A percentile compares a stretch with the other conserved stretches of the same genome.
Conservation (phyloP, 2,329 filamentous ascomycete genomes). For the Dothideomycetes sp. region DNA sequence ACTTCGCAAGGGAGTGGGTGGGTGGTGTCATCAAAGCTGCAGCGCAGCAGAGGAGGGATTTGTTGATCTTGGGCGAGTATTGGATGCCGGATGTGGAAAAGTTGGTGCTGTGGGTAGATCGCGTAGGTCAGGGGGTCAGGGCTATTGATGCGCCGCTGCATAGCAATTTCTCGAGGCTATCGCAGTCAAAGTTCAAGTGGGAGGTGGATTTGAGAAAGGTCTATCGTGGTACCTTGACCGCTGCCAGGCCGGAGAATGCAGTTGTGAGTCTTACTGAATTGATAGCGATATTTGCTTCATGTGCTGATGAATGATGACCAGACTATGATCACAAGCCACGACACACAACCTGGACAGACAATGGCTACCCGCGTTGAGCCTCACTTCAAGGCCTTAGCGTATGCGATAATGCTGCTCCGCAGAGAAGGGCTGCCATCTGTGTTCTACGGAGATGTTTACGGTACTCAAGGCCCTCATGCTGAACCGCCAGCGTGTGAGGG, state of each 20-base stretch:
- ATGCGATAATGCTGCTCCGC: slow-evolving; percentile 59
- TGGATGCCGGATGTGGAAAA: slow-evolving; percentile 50
- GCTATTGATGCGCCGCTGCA: slow-evolving; percentile 25
- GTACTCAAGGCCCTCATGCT: slow-evolving; percentile 42
- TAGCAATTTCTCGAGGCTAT: slow-evolving; percentile 51
- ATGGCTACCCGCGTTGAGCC: slow-evolving; percentile 51
- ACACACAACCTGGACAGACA: slow-evolving; percentile 54
- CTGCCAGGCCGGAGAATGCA: slow-evolving; percentile 41
- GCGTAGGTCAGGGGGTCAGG: slow-evolving; percentile 5
- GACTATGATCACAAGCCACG: slow-evolving; percentile 63
- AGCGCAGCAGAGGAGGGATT: slow-evolving; percentile 28
- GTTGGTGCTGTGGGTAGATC: slow-evolving; percentile 41
- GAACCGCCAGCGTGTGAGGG: slow-evolving; percentile 31
- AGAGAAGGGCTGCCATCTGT: slow-evolving; percentile 53
- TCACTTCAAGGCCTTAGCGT: slow-evolving; percentile 62
- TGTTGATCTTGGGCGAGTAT: slow-evolving; percentile 60
- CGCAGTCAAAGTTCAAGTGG: slow-evolving; percentile 6
- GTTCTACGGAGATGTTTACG: slow-evolving; percentile 62
- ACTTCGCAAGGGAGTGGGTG: slow-evolving; percentile 58
- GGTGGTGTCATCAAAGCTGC: slow-evolving; percentile 40
- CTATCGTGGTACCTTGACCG: slow-evolving; percentile 50
- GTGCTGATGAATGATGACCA: slow-evolving; percentile 13
- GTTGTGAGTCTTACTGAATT: slow-evolving; percentile 23
- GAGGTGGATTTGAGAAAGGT: slow-evolving; percentile 37
- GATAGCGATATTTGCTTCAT: neutral